A percentile compares a stretch with the other conserved stretches of the same genome.
phyloP scores from a whole-genome alignment of 768 basidiomycete species.

The Leccinum boreale region DNA sequence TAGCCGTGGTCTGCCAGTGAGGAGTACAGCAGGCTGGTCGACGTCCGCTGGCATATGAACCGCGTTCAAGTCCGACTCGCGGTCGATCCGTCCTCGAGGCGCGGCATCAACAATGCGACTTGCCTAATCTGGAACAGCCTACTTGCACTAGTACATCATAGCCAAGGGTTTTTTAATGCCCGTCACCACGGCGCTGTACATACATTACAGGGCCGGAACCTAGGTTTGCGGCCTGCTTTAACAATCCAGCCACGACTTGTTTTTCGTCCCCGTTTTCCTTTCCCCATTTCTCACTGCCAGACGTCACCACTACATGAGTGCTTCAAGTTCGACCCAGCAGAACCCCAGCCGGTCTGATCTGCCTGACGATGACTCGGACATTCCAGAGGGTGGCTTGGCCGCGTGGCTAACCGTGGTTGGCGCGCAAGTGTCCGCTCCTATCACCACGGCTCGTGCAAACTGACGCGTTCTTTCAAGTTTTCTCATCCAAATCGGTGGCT shows the following conservation, averaged over 20 bases:
- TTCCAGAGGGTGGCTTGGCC: conserved; percentile 25
- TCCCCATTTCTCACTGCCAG: neutral
- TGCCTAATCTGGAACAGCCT: neutral
- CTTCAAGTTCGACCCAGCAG: neutral
- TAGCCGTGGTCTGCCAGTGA: conserved; percentile 14
- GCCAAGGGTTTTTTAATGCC: neutral
- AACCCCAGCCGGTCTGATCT: neutral
- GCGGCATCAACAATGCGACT: neutral
- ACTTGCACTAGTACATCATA: neutral
- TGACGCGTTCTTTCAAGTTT: conserved; percentile 22
- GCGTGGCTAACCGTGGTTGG: conserved; percentile 25
- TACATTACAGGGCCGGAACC: neutral
- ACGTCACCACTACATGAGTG: conserved; percentile 1
- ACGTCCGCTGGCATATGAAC: neutral
- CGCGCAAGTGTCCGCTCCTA: conserved; percentile 15
- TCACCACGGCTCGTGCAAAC: neutral
- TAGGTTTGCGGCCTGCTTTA: neutral
- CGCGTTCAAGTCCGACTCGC: neutral
- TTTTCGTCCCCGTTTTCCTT: neutral
- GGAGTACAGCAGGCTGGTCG: neutral
- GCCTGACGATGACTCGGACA: neutral
- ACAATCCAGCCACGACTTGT: neutral
- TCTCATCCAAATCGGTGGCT: conserved; percentile 37
- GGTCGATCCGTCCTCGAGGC: neutral
- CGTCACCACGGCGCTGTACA: neutral